These are phyloP conservation scores for Physcomitrium patens DNA, from an alignment of 225 moss, liverwort and hornwort species.

Conservation along the genomic window DNA sequence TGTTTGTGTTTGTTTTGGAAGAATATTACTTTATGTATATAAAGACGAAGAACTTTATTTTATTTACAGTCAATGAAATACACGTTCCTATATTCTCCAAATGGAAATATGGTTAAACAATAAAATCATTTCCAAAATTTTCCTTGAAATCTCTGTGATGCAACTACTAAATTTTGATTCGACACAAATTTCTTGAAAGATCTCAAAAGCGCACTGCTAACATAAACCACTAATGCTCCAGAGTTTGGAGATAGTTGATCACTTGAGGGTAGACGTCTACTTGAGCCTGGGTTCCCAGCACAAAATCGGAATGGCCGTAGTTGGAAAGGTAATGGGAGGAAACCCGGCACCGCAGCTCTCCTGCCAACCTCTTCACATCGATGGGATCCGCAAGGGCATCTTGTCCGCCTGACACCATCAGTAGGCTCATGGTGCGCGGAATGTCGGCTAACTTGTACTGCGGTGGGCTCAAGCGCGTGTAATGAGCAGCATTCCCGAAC, in stretches of 20 bases:
- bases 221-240: neutral
- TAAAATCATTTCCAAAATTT: too few relatives aligned
- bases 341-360: constrained; percentile 27
- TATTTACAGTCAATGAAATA: too few relatives aligned
- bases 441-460: constrained; percentile 27
- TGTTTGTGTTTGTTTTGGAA: too few relatives aligned
- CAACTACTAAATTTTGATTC: too few relatives aligned
- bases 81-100: too few relatives aligned
- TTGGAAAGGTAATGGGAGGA: constrained; percentile 26
- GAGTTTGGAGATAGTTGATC: constrained; percentile 32
- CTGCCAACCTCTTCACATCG: constrained; percentile 37
- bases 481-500: constrained; percentile 29
- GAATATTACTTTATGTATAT: too few relatives aligned
- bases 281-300: constrained; percentile 37
- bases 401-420: constrained; percentile 40
- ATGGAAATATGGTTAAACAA: too few relatives aligned
- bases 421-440: constrained; percentile 13
- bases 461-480: constrained; percentile 28
- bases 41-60: too few relatives aligned
- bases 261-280: constrained; percentile 42
- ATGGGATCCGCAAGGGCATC: constrained; percentile 39
- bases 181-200: too few relatives aligned
- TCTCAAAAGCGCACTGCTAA: too few relatives aligned
- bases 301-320: constrained; percentile 47
- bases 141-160: too few relatives aligned